Evolutionary conservation across 2,329 filamentous ascomycete species (phyloP).

Genomic region (Lachnellula arida): DNA sequence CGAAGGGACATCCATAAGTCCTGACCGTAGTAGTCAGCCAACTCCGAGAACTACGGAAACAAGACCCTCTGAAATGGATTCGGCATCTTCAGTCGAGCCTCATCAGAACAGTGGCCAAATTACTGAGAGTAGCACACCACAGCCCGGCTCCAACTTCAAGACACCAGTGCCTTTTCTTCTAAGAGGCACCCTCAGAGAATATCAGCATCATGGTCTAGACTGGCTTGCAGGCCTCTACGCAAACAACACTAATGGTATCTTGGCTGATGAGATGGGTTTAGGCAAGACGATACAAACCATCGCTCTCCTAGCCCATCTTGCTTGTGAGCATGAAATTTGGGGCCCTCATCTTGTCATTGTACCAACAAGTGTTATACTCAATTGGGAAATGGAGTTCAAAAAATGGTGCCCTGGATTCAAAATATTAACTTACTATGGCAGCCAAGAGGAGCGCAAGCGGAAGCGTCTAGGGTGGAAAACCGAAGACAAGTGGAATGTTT

Average conservation of each 20-base stretch:
- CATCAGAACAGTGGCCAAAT: conserved; percentile 27
- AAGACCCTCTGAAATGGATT: conserved; percentile 31
- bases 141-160: conserved; percentile 41
- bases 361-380: conserved; percentile 96
- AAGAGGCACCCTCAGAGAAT: conserved; percentile 85
- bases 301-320: conserved; percentile 84
- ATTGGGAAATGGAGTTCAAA: conserved; percentile 99
- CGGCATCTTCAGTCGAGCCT: conserved; percentile 32
- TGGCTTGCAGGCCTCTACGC: conserved; percentile 93
- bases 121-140: conserved; percentile 37
- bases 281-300: conserved; percentile 99
- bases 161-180: conserved; percentile 78
- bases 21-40: conserved; percentile 33
- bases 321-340: conserved; percentile 87
- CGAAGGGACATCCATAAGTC: conserved; percentile 25
- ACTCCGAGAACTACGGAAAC: conserved; percentile 35
- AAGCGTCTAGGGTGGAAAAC: conserved; percentile 94
- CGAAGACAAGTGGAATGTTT: conserved; percentile 91
- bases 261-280: conserved; percentile 97
- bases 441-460: conserved; percentile 82
- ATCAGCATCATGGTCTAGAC: conserved; percentile 94
- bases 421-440: conserved; percentile 94
- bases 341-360: conserved; percentile 94
- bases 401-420: conserved; percentile 99
- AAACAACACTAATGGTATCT: conserved; percentile 89